Base-by-base conservation (phyloP, 768 basidiomycete genomes). In the Tylopilus intermedius region DNA sequence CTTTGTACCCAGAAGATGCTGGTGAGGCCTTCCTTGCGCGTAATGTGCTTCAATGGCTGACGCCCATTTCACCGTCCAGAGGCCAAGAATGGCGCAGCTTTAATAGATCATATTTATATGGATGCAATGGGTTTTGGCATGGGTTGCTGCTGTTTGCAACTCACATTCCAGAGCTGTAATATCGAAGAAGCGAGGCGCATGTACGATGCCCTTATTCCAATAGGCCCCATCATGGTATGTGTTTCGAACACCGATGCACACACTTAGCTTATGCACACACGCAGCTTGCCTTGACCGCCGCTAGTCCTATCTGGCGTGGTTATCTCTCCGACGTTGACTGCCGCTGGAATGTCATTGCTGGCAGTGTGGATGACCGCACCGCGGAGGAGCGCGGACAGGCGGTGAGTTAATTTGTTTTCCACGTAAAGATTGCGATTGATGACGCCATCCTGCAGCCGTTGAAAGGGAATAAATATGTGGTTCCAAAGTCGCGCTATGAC, bases 91-190 rank as follows among this genome's bases (percentile, higher is more conserved):
- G 94, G 94, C 2, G 92, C 94, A 5, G 94, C 94, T 14, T 77
- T 91, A 33, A 74, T 77, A 30, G 85, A 95, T 67, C 94, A 98
- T 69, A 90, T 99, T 57, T 98, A 98, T 67, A 80, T 98, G 76
- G 96, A 99, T 68, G 94, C 96, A 8, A 98, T 98, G 96, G 95
- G 94, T 27, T 99, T 99, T 68, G 96, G 96, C 44, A 99, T 98
- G 96, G 96, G 96, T 6, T 98, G 95, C 60, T 95, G 92, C 63
- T 98, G 96, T 70, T 76, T 99, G 47, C 96, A 99, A 64, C 78
- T 98, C 55, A 99, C 96, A 13, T 97, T 98, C 74, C 96, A 99
- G 70, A 88, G 94, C 3, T 96, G 92, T 71, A 93, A 92, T 72
- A 84, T 99, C 26, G 78, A 81, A 30, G 94, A 99, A 67, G 94